A percentile compares a stretch with the other conserved stretches of the same genome.
These are phyloP conservation scores for Vigna nakashimae DNA, from an alignment of 306 rosid species.

Conservation along the genomic window DNA sequence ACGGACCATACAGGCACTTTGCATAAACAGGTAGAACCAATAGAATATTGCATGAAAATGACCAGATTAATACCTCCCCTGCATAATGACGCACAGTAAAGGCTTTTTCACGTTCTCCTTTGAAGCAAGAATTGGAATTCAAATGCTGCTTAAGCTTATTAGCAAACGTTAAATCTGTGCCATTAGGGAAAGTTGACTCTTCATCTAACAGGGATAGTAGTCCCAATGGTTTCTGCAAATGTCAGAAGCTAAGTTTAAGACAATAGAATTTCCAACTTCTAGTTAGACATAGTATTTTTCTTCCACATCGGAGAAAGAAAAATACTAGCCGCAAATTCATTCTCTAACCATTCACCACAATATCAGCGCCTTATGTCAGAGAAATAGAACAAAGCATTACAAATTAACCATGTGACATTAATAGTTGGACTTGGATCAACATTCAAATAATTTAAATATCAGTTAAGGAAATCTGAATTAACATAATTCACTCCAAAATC, in stretches of 20 bases:
- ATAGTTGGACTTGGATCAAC: background rate
- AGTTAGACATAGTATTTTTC: conserved; percentile 1
- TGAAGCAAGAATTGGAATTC: conserved; percentile 77
- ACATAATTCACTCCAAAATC: conserved; percentile 8
- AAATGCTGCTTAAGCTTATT: conserved; percentile 97
- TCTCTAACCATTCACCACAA: conserved; percentile 15
- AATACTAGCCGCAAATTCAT: conserved; percentile 5
- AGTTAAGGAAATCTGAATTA: background rate
- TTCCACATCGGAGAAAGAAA: conserved; percentile 11
- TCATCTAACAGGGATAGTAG: conserved; percentile 90
- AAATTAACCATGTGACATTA: background rate
- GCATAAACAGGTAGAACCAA: conserved; percentile 31
- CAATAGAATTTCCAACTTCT: conserved; percentile 31
- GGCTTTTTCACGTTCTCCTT: conserved; percentile 89
- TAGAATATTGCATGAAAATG: conserved; percentile 15
- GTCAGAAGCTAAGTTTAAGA: conserved; percentile 38
- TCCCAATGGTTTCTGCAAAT: conserved; percentile 95
- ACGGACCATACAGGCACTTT: conserved; percentile 29
- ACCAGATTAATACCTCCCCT: conserved; percentile 84
- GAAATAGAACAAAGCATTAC: conserved; percentile 16
- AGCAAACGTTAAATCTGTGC: conserved; percentile 91
- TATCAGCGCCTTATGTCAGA: conserved; percentile 9
- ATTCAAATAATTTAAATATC: background rate
- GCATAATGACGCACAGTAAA: conserved; percentile 93
- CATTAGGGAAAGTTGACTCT: conserved; percentile 99